Evolutionary conservation across 805 yeast genomes (phyloP).

Genomic region (Hanseniaspora jakobsenii): DNA sequence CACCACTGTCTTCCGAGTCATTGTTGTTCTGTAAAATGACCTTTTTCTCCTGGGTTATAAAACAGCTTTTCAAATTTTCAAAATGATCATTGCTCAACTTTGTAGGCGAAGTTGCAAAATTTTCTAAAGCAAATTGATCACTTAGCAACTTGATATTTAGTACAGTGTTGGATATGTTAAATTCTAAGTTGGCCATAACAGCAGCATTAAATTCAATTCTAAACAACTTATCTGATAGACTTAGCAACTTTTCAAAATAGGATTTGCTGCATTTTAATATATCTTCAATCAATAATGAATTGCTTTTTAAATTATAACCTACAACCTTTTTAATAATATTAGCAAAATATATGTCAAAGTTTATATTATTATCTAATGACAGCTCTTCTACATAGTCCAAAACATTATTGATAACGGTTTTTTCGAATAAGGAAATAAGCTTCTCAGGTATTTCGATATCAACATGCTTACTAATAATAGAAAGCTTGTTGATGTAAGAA

Average conservation of each 20-base stretch:
- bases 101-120: too few species aligned
- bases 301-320: background rate
- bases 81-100: background rate
- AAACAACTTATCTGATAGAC: background rate
- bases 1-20: background rate
- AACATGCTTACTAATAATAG: slow-evolving; percentile 23
- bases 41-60: slow-evolving; percentile 3
- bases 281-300: too few species aligned
- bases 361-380: background rate
- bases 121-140: background rate
- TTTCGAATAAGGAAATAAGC: slow-evolving; percentile 18
- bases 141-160: background rate
- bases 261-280: too few species aligned
- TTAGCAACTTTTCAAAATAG: background rate
- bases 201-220: slow-evolving; percentile 9
- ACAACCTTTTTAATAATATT: background rate
- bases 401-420: slow-evolving; percentile 18
- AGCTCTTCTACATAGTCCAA: slow-evolving; percentile 7
- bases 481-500: slow-evolving; percentile 24
- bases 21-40: background rate
- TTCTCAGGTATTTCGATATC: slow-evolving; percentile 21
- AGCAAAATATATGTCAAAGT: slow-evolving; percentile 8
- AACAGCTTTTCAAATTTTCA: slow-evolving; percentile 2
- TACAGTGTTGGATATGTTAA: background rate
- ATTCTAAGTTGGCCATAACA: background rate